Evolutionary conservation across 2,329 filamentous ascomycete species (phyloP).

Genomic region (Apiospora koreana): DNA sequence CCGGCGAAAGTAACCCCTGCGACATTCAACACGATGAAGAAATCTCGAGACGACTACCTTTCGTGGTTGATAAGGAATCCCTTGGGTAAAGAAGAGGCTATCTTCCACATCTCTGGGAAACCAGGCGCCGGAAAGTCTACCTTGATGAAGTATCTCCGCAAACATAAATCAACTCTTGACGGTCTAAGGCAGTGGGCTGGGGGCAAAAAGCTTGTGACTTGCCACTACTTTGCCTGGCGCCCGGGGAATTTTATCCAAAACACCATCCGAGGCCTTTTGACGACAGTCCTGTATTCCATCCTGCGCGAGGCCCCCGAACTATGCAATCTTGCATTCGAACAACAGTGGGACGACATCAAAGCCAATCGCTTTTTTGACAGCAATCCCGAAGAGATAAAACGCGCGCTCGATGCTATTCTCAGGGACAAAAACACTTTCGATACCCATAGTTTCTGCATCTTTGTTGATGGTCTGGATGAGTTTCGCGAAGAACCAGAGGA

Average conservation of each 20-base stretch:
- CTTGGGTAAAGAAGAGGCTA: accelerated
- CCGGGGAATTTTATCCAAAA: background rate
- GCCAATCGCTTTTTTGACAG: background rate
- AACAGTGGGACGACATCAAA: background rate
- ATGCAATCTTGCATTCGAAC: background rate
- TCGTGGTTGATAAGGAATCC: background rate
- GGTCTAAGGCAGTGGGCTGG: background rate
- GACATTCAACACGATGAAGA: background rate
- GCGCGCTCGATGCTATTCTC: background rate
- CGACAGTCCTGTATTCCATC: background rate
- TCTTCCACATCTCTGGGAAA: background rate
- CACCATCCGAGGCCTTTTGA: background rate
- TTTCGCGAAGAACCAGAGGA: background rate
- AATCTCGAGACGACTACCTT: background rate
- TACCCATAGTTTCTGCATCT: background rate
- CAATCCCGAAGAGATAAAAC: background rate
- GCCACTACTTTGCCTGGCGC: background rate
- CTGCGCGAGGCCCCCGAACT: background rate
- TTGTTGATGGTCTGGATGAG: background rate
- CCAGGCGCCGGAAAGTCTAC: background rate
- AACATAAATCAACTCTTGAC: background rate
- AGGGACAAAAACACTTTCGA: too few relatives aligned
- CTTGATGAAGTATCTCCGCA: background rate
- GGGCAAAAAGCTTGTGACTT: background rate
- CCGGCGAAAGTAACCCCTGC: background rate